A percentile compares a stretch with the other conserved stretches of the same genome.
phyloP scores from a whole-genome alignment of 2,329 filamentous ascomycete species.

The Pseudocercospora cruenta region DNA sequence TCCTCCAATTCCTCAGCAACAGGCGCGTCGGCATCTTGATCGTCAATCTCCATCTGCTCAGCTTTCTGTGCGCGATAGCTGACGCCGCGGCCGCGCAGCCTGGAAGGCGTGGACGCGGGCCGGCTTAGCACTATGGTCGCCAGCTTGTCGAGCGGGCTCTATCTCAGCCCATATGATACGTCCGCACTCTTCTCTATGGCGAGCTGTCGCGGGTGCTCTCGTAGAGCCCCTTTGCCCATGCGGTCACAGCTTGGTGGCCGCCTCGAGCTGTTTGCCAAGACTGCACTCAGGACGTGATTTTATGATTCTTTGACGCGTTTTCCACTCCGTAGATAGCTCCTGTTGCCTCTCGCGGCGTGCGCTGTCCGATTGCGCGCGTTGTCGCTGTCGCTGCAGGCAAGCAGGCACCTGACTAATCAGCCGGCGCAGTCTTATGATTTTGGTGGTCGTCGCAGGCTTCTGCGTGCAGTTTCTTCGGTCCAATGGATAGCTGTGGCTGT shows the following conservation, averaged over 20 bases:
- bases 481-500: conserved; percentile 20
- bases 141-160: conserved; percentile 32
- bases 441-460: conserved; percentile 2
- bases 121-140: conserved; percentile 40
- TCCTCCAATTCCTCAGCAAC: conserved; percentile 35
- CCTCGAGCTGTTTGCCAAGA: conserved; percentile 22
- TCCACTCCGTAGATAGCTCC: conserved; percentile 3
- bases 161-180: conserved; percentile 27
- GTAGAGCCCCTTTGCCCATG: conserved; percentile 3
- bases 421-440: conserved; percentile 6
- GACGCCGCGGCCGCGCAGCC: conserved; percentile 40
- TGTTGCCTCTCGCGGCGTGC: conserved; percentile 2
- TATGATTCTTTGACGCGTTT: conserved; percentile 23
- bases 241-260: conserved; percentile 19
- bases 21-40: conserved; percentile 33
- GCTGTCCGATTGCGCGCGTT: conserved; percentile 16
- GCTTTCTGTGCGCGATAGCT: conserved; percentile 32
- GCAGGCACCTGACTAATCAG: conserved; percentile 25
- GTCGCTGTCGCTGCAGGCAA: conserved; percentile 13
- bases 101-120: conserved; percentile 37
- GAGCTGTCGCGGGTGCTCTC: conserved; percentile 10
- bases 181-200: background rate
- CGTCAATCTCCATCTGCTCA: conserved; percentile 30
- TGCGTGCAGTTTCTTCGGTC: conserved; percentile 19
- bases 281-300: conserved; percentile 21